Conservation (phyloP, 108 stramenopile genomes). For the Hondaea fermentalgiana region DNA sequence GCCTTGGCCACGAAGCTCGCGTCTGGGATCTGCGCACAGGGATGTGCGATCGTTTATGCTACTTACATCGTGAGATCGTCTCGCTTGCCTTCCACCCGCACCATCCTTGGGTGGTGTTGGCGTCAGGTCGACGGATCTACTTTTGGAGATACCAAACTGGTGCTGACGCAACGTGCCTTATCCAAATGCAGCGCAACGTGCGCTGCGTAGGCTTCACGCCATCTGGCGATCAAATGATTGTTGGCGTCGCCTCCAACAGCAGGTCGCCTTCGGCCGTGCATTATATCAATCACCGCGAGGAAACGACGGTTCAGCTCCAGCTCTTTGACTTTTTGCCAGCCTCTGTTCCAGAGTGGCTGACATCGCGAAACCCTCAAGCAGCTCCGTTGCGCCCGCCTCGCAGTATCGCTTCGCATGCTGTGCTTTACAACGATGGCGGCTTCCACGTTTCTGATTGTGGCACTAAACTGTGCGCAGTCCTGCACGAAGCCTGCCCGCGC, state of each 20-base stretch:
- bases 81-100: constrained; percentile 84
- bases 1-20: constrained; percentile 83
- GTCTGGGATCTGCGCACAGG: constrained; percentile 67
- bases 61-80: constrained; percentile 73
- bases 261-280: constrained; percentile 31
- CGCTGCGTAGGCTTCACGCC: constrained; percentile 89
- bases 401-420: constrained; percentile 56
- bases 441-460: constrained; percentile 84
- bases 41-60: neutral
- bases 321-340: constrained; percentile 47
- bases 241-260: constrained; percentile 72
- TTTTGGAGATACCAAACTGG: constrained; percentile 73
- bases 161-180: constrained; percentile 25
- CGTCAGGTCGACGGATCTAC: constrained; percentile 72
- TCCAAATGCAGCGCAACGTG: constrained; percentile 22
- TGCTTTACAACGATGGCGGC: constrained; percentile 90
- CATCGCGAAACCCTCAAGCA: neutral
- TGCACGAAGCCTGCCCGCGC: neutral
- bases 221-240: constrained; percentile 60
- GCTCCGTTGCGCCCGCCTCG: neutral
- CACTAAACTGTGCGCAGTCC: constrained; percentile 29
- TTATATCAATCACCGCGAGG: neutral
- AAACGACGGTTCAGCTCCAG: constrained; percentile 73
- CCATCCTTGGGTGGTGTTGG: constrained; percentile 73
- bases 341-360: neutral